Base-by-base conservation (phyloP, 495 filamentous ascomycete species). In the Talaromyces wortmannii region DNA sequence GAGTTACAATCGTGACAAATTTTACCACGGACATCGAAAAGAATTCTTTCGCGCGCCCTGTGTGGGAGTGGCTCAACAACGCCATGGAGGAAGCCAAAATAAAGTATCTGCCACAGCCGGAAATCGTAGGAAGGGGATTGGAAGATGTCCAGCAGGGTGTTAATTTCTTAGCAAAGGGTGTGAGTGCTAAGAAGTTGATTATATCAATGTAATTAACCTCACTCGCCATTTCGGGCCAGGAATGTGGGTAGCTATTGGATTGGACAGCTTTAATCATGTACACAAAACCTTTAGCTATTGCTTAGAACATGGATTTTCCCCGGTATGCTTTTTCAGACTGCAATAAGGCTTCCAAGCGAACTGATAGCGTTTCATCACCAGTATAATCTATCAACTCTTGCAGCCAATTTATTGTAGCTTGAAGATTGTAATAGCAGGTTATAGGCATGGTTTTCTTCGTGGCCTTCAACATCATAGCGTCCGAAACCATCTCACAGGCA, bases 111-210 rank as follows among this genome's bases (percentile, higher is more conserved):
- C 73, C 72, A 6, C 59, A 64, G 11, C 60, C 68, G 0, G 31
- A 55, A 31, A 65, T 76, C 17, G 64, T 73, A 0, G 72, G 69
- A 2, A 60, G 60, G 0, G 76, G 77, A 12, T 55, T 81, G 53
- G 72, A 73, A 23, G 61, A 57, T 17, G 49, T 78, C 5, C 73
- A 78, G 61, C 59, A 57, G 12, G 77, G 64, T 30, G 43, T 77
- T 45, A 62, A 75, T 62, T 36, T 67, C 12, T 48, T 65, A 31
- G 53, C 50, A n/a, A 61, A 67, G 40, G 76, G 73, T 0, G 62
- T 72, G 10, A 67, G 63, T n/a, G 71, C 68, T 0, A 62, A 64
- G 52, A 75, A 76, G 61, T 42, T 75, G 56, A 68, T 76, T 7
- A 72, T 78, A 15, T 46, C 16, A 15, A 15, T 46, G 17, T 46